Percentiles rank a stretch among this genome's conserved stretches.
phyloP scores from a whole-genome alignment of 352 stramenopile species.

The Paralagenidium karlingii region DNA sequence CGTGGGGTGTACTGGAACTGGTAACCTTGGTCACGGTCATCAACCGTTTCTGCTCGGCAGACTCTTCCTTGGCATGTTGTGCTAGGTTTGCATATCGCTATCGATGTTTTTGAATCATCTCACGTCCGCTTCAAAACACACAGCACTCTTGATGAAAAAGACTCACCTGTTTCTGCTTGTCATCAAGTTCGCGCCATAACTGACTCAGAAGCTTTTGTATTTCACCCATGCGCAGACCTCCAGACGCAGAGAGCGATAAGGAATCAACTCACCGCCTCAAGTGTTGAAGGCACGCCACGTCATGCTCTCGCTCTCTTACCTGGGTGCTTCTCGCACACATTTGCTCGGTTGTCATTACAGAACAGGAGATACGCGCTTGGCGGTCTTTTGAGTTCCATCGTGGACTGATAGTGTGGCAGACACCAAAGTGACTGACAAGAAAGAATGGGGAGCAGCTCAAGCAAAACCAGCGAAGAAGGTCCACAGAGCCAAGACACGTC shows the following conservation, averaged over 20 bases:
- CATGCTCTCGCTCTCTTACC: conserved; percentile 21
- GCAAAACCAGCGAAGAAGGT: conserved; percentile 21
- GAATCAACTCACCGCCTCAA: not conserved
- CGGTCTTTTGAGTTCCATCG: conserved; percentile 70
- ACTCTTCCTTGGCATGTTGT: no score
- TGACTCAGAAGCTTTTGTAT: conserved; percentile 85
- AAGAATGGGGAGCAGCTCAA: conserved; percentile 36
- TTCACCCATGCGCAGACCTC: conserved; percentile 40
- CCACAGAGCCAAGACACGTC: conserved; percentile 10
- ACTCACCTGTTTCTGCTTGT: conserved; percentile 68
- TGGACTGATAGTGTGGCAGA: conserved; percentile 1
- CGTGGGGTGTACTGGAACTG: no score
- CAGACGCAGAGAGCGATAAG: not conserved
- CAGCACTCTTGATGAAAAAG: not conserved
- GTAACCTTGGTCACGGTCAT: no score
- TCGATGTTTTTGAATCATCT: no score
- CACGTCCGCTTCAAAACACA: no score
- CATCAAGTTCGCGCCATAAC: conserved; percentile 80
- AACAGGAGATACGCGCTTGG: conserved; percentile 81
- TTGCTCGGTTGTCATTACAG: no score
- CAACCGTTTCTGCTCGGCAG: no score
- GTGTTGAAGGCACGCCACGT: not conserved
- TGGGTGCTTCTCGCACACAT: conserved; percentile 44
- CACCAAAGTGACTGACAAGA: not conserved
- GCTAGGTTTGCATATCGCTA: no score